Percentiles rank a stretch among this genome's conserved stretches.
phyloP scores from a whole-genome alignment of 2,329 filamentous ascomycete species.

The Trichoderma sp. region DNA sequence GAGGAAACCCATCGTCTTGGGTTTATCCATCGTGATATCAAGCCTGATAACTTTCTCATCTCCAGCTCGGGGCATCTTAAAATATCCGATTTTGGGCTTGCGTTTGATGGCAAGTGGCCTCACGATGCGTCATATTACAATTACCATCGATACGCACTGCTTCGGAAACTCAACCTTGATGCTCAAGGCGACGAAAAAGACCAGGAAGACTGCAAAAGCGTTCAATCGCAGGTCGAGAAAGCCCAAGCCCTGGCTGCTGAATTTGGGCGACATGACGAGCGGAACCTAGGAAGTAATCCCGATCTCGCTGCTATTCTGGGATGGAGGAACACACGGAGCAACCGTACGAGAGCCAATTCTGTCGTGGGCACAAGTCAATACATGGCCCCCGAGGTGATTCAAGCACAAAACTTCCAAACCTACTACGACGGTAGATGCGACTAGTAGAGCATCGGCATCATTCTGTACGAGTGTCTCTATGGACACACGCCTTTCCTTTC shows the following conservation, averaged over 20 bases:
- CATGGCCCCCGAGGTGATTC: slow-evolving; percentile 93
- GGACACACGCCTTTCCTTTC: slow-evolving; percentile 87
- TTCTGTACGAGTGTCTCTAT: slow-evolving; percentile 91
- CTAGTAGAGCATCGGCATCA: slow-evolving; percentile 95
- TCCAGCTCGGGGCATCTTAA: slow-evolving; percentile 85
- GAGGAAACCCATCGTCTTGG: slow-evolving; percentile 85
- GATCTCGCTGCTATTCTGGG: slow-evolving; percentile 51
- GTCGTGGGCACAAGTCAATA: slow-evolving; percentile 96
- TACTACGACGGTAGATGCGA: slow-evolving; percentile 90
- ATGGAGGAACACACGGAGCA: slow-evolving; percentile 68
- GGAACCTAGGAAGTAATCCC: slow-evolving; percentile 28
- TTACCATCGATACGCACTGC: slow-evolving; percentile 73
- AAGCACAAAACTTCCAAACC: slow-evolving; percentile 52
- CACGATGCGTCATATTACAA: slow-evolving; percentile 87
- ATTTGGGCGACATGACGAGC: slow-evolving; percentile 35
- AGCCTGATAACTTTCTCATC: slow-evolving; percentile 96
- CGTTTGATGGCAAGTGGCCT: slow-evolving; percentile 93
- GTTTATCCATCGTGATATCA: slow-evolving; percentile 94
- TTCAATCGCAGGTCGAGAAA: slow-evolving; percentile 36
- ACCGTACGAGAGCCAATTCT: slow-evolving; percentile 73
- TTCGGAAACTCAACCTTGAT: slow-evolving; percentile 72
- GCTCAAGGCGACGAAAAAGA: slow-evolving; percentile 75
- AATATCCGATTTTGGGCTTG: slow-evolving; percentile 93
- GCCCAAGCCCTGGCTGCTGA: slow-evolving; percentile 32
- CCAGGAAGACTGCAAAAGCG: slow-evolving; percentile 48